Evolutionary conservation across 208 protist species (phyloP).

Genomic region (Novymonas esmeraldas): DNA sequence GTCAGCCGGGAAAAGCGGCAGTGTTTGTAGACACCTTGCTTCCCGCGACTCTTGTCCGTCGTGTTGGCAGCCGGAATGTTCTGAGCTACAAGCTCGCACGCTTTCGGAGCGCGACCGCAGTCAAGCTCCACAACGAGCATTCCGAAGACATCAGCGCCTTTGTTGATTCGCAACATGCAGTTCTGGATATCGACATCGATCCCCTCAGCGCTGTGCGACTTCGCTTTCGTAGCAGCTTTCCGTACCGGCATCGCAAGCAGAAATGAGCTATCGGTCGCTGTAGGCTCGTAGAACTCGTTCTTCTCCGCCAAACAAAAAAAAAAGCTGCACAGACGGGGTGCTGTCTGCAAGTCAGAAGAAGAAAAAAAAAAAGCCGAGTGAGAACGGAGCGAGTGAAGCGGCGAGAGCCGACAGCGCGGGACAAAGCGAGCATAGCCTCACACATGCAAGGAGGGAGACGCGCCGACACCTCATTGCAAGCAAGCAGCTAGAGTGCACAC

Average conservation of each 20-base stretch:
- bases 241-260: constrained; percentile 14
- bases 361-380: background rate
- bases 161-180: constrained; percentile 32
- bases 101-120: constrained; percentile 53
- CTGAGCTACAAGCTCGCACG: constrained; percentile 73
- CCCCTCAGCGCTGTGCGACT: constrained; percentile 19
- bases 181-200: constrained; percentile 30
- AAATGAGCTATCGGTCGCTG: no score
- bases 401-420: no score
- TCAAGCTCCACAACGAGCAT: constrained; percentile 35
- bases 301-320: no score
- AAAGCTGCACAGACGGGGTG: no score
- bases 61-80: constrained; percentile 35
- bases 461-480: no score
- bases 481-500: no score
- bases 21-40: constrained; percentile 61
- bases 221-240: constrained; percentile 19
- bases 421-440: constrained; percentile 7
- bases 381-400: background rate
- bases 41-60: constrained; percentile 57
- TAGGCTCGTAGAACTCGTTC: no score
- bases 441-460: background rate
- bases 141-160: constrained; percentile 21
- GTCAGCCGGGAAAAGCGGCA: constrained; percentile 67
- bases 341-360: no score